Evolutionary conservation across 1,284 basidiomycete species (phyloP).

Genomic region (Tilletia horrida): DNA sequence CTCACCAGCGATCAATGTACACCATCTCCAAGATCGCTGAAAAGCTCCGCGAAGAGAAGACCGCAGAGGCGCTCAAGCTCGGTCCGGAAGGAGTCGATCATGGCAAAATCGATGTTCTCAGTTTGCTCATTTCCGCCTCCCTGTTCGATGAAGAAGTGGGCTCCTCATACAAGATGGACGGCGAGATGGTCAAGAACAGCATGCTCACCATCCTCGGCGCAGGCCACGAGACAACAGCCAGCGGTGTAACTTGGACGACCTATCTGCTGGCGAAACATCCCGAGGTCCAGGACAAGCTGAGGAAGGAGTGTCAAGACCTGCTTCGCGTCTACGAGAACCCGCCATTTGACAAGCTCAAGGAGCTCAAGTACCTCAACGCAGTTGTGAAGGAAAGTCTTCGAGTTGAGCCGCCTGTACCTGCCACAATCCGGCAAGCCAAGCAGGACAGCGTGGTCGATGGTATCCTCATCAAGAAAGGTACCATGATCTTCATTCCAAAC

Average conservation of each 20-base stretch:
- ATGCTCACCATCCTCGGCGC: slow-evolving; percentile 46
- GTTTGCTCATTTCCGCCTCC: slow-evolving; percentile 19
- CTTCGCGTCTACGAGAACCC: slow-evolving; percentile 34
- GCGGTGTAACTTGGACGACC: slow-evolving; percentile 70
- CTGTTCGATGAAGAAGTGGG: slow-evolving; percentile 23
- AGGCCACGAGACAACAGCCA: slow-evolving; percentile 61
- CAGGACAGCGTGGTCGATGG: slow-evolving; percentile 36
- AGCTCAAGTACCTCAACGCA: slow-evolving; percentile 70
- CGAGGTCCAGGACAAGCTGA: slow-evolving; percentile 62
- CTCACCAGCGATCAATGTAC: slow-evolving; percentile 25
- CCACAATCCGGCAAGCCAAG: slow-evolving; percentile 31
- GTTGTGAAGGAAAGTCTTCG: slow-evolving; percentile 59
- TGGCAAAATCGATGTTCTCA: slow-evolving; percentile 27
- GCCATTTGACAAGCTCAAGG: slow-evolving; percentile 63
- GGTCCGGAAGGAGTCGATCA: slow-evolving; percentile 27
- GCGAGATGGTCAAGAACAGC: slow-evolving; percentile 34
- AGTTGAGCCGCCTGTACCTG: slow-evolving; percentile 39
- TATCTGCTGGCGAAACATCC: slow-evolving; percentile 65
- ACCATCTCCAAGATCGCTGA: slow-evolving; percentile 38
- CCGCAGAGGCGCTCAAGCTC: slow-evolving; percentile 28
- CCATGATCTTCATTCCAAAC: slow-evolving; percentile 36
- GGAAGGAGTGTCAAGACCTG: slow-evolving; percentile 59
- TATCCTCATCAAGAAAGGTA: slow-evolving; percentile 36
- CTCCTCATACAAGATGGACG: slow-evolving; percentile 35
- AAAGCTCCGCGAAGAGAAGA: slow-evolving; percentile 39